Evolutionary conservation across 2,329 filamentous ascomycete genomes (phyloP), one percentile per base, ranked within the genome.

Genomic region (Ilyonectria sp.): DNA sequence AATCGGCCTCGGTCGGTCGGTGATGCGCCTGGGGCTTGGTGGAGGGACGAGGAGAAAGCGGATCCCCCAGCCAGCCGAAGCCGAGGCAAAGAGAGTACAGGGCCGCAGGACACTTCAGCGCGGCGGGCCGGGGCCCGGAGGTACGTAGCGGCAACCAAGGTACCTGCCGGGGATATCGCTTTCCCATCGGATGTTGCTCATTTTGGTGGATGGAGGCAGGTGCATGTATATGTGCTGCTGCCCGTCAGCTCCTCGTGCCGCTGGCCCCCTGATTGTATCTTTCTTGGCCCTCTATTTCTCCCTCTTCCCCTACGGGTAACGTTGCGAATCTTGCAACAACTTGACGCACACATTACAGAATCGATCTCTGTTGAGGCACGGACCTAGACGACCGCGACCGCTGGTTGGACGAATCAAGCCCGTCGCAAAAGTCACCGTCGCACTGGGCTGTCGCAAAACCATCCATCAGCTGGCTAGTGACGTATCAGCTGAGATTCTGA

Each of bases 21-120:
- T 59, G 47, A 53, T 47, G 62, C 46, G 59, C 49, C 31, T 56
- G 31, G 43, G 43, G 37, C 23, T 23, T 26, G 44, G 37, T 33
- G 23, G 49, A 49, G n/a, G n/a, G 44, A 70, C 70, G 69, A 71
- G 69, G 69, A 63, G 29, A 54, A 52, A 62, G 60, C n/a, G 65
- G 70, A 55, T 40, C 37, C 67, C 68, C 47, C 70, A 64, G 67
- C 72, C 65, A 75, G 74, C 74, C 74, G 74, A 75, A 75, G 74
- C 74, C 74, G 74, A 75, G 74, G 74, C 74, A 75, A 46, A 73
- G 53, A 50, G 46, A 35, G n/a, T 29, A 17, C 15, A 43, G 40
- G 40, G 40, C 40, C 40, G 40, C 40, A 43, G 40, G 40, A 43
- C 40, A 43, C 58, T 46, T 21, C 21, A 29, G 40, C 13, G 57